Evolutionary conservation across 73 alveolate species (phyloP), one percentile per base, ranked within the genome.

Genomic region (Halteria grandinella): DNA sequence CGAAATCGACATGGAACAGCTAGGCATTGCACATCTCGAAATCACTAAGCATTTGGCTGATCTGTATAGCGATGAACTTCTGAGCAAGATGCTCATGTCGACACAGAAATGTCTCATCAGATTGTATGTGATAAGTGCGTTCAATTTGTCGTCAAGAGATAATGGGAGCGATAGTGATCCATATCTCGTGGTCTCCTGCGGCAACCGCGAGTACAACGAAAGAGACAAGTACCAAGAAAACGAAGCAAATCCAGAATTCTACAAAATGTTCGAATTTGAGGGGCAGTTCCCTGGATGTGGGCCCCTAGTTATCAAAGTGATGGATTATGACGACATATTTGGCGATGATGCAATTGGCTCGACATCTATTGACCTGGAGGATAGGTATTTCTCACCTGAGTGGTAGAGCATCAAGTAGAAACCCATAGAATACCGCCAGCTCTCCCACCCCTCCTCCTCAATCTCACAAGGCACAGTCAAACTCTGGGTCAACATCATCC

Each of bases 211-310:
- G 21, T 80, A 92, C 63, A 87, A 95, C 66, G 98, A 91, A 50
- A 76, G 89, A 55, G 91, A 85, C 36, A 57, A 63, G 34, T 89
- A 85, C 66, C 48, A 54, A 49, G 69, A 70, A 27, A 97, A 97
- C 75, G 81, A 91, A 50, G 91, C 95, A 24, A 94, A 95, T 66
- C 95, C 97, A 27, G 89, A 94, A 41, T 93, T 95, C 89, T 86
- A 87, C 73, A 83, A 94, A 75, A 48, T 60, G 50, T 95, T 80
- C 55, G 99, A 95, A 48, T 90, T 97, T 41, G 83, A 83, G 34
- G 85, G 98, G 5, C 73, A 45, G 12, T 93, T 97, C 78, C 99
- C 99, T 23, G 99, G 99, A 0, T 96, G 95, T 39, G 76, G 97
- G 8, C 91, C 94, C 17, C 58, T 97, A 2, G 69, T 55, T 32